Conservation (phyloP, 2,329 filamentous ascomycete genomes). For the Alternaria longipes region DNA sequence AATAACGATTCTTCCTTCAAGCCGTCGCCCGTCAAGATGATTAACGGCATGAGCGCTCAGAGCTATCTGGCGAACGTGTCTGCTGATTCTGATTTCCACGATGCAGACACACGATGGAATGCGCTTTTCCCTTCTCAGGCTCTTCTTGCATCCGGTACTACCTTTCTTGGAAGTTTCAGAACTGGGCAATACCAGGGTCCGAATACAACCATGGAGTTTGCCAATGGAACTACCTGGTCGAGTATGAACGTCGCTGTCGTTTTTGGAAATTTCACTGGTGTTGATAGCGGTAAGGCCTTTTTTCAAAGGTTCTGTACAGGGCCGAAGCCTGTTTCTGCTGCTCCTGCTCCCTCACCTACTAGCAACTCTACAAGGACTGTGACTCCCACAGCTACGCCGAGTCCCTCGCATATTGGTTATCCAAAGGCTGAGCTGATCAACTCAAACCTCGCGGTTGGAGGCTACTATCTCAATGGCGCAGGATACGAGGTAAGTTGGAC, state of each 20-base stretch:
- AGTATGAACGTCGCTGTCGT: constrained; percentile 46
- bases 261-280: constrained; percentile 44
- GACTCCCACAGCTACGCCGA: constrained; percentile 28
- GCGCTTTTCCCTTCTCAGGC: constrained; percentile 49
- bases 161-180: constrained; percentile 42
- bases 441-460: constrained; percentile 50
- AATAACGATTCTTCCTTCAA: constrained; percentile 40
- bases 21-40: constrained; percentile 49
- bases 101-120: constrained; percentile 55
- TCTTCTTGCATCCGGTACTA: constrained; percentile 38
- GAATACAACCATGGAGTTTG: constrained; percentile 48
- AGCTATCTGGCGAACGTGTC: constrained; percentile 48
- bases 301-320: constrained; percentile 53
- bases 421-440: constrained; percentile 52
- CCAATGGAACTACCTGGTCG: constrained; percentile 47
- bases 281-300: constrained; percentile 53
- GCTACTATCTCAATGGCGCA: constrained; percentile 57
- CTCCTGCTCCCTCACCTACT: constrained; percentile 22
- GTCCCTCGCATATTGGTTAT: constrained; percentile 47
- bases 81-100: constrained; percentile 45
- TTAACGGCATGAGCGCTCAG: constrained; percentile 49
- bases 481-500: constrained; percentile 50
- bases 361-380: constrained; percentile 24
- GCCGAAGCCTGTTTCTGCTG: constrained; percentile 24
- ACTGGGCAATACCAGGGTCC: constrained; percentile 45